phyloP scores from a whole-genome alignment of 148 eudicot genomes.

The Fallopia convolvulus region DNA sequence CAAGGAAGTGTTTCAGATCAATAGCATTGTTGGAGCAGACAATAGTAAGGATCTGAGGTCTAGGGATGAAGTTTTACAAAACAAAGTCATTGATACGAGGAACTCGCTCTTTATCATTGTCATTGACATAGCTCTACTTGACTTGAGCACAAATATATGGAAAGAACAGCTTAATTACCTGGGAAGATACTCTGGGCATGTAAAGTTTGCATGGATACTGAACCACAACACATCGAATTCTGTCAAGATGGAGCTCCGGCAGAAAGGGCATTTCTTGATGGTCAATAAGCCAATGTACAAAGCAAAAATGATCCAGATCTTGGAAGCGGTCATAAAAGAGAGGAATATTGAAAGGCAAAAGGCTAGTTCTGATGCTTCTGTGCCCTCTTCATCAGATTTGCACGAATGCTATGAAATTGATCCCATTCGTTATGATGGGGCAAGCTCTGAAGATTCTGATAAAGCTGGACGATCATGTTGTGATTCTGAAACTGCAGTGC shows the following conservation, averaged over 20 bases:
- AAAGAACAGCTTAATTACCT: constrained; percentile 69
- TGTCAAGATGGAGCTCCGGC: constrained; percentile 63
- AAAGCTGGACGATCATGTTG: constrained; percentile 25
- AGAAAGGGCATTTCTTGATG: constrained; percentile 69
- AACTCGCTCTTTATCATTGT: constrained; percentile 41
- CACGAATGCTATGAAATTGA: constrained; percentile 63
- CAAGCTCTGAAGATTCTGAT: constrained; percentile 64
- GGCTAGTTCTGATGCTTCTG: constrained; percentile 5
- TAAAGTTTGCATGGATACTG: constrained; percentile 72
- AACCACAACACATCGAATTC: constrained; percentile 70
- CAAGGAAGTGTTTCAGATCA: constrained; percentile 31
- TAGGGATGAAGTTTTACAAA: constrained; percentile 15
- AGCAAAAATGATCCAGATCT: constrained; percentile 74
- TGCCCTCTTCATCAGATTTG: constrained; percentile 1
- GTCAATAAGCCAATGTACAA: constrained; percentile 80
- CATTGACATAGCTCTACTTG: constrained; percentile 64
- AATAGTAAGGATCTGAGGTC: constrained; percentile 15
- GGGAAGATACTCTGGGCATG: constrained; percentile 35
- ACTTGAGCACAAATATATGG: constrained; percentile 74
- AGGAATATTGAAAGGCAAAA: constrained; percentile 31
- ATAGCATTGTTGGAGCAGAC: constrained; percentile 20
- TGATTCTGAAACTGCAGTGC: constrained; percentile 3
- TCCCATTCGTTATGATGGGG: constrained; percentile 35
- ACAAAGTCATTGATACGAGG: constrained; percentile 17
- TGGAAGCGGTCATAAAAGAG: constrained; percentile 59